Conservation (phyloP, 75 land plant species). For the Gnetum montanum region DNA sequence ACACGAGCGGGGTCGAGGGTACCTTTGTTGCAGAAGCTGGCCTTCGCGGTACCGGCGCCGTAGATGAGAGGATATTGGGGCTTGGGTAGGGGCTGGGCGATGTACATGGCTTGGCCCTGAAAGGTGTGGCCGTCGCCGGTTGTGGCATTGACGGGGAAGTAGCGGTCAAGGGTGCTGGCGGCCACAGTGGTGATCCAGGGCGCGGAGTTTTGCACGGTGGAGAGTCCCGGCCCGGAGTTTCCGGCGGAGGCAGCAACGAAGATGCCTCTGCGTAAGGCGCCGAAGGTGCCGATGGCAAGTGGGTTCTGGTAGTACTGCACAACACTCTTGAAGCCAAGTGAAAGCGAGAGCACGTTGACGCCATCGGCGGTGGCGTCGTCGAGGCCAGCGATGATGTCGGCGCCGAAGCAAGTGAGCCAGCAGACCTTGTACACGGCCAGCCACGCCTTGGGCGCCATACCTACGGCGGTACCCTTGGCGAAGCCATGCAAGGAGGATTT, state of each 20-base stretch:
- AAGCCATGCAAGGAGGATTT: conserved; percentile 55
- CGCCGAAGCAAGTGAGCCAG: conserved; percentile 22
- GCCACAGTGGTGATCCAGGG: conserved; percentile 63
- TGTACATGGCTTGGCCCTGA: no score
- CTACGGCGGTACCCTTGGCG: conserved; percentile 58
- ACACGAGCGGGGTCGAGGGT: no score
- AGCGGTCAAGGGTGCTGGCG: conserved; percentile 43
- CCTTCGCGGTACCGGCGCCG: no score
- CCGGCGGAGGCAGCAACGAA: conserved; percentile 50
- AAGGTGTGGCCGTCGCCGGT: no score
- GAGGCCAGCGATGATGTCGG: conserved; percentile 50
- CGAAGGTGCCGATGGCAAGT: conserved; percentile 40
- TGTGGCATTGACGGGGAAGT: no score
- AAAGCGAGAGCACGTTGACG: conserved; percentile 57
- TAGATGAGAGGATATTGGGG: no score
- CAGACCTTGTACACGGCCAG: conserved; percentile 72
- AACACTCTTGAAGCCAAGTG: conserved; percentile 31
- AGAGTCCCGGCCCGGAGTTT: conserved; percentile 26
- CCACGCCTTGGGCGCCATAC: conserved; percentile 65
- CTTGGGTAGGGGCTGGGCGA: no score
- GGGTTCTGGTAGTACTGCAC: conserved; percentile 25
- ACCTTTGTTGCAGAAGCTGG: no score
- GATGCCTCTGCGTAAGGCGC: conserved; percentile 47
- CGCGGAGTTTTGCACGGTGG: conserved; percentile 29
- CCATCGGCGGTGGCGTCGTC: conserved; percentile 58